Percentiles rank a stretch among this genome's conserved stretches.
Evolutionary conservation across 768 basidiomycete species (phyloP).

Genomic region (Auriscalpium orientale): DNA sequence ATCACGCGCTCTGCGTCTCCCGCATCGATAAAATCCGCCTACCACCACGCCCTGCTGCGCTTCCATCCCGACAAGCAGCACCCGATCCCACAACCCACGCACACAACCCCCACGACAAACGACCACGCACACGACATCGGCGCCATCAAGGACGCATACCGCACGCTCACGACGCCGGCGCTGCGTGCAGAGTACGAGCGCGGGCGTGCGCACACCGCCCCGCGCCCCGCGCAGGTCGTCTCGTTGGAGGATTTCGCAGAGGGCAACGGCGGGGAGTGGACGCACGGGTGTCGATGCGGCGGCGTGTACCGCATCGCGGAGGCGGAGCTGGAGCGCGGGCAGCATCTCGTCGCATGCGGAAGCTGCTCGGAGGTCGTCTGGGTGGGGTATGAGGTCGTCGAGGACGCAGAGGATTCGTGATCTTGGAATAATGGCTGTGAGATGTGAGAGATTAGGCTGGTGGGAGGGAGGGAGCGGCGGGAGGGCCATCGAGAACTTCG

Average conservation of each 20-base stretch:
- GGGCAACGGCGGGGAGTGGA: slow-evolving; percentile 40
- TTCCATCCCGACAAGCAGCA: slow-evolving; percentile 57
- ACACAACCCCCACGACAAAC: not conserved
- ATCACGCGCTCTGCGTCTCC: slow-evolving; percentile 41
- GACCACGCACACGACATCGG: slow-evolving; percentile 30
- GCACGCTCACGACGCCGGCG: slow-evolving; percentile 43
- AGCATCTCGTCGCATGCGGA: slow-evolving; percentile 64
- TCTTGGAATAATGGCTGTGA: not conserved
- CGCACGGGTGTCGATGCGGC: slow-evolving; percentile 66
- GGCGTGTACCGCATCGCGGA: slow-evolving; percentile 53
- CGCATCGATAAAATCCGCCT: slow-evolving; percentile 59
- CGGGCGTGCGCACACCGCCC: slow-evolving; percentile 21
- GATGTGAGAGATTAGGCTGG: not conserved
- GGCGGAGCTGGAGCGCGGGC: slow-evolving; percentile 57
- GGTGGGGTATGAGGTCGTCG: slow-evolving; percentile 69
- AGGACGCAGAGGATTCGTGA: slow-evolving; percentile 12
- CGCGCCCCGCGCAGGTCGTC: slow-evolving; percentile 69
- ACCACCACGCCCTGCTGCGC: slow-evolving; percentile 56
- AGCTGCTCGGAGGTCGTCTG: slow-evolving; percentile 79
- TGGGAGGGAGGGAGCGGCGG: not conserved
- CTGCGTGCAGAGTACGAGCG: slow-evolving; percentile 47
- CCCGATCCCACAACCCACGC: not conserved
- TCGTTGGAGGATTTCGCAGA: slow-evolving; percentile 67
- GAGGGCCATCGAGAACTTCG: not conserved
- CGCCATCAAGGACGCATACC: slow-evolving; percentile 60